A percentile compares a stretch with the other conserved stretches of the same genome.
These are phyloP conservation scores for Corylus heterophylla DNA, from an alignment of 306 rosid genomes.

Conservation along the genomic window DNA sequence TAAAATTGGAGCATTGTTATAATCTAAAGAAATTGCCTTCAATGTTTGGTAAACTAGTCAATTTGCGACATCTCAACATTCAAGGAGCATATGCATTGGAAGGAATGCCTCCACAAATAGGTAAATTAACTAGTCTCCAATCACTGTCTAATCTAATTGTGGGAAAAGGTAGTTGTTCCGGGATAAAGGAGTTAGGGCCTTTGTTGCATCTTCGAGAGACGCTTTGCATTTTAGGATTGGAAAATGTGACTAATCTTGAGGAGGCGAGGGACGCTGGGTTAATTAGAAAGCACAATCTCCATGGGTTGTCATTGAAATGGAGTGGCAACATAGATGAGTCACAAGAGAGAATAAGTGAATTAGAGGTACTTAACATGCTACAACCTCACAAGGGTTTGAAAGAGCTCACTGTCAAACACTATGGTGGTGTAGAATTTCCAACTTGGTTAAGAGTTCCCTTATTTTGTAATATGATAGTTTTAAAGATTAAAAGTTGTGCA, in stretches of 20 bases:
- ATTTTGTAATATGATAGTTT: not conserved
- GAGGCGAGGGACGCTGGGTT: not conserved
- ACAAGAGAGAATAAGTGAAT: not conserved
- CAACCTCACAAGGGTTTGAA: not conserved
- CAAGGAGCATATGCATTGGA: no score
- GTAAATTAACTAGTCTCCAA: not conserved
- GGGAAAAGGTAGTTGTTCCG: no score
- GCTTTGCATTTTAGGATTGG: not conserved
- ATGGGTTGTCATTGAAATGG: not conserved
- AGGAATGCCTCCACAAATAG: no score
- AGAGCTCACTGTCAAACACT: not conserved
- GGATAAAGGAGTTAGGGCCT: not conserved
- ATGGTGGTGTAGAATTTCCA: not conserved
- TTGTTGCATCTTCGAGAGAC: not conserved
- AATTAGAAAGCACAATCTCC: not conserved
- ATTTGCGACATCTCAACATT: no score
- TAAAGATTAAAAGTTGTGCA: not conserved
- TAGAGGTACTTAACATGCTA: not conserved
- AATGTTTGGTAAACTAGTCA: not conserved
- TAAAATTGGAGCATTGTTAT: not conserved
- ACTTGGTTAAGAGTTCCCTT: not conserved
- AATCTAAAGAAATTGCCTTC: not conserved
- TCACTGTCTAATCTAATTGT: no score
- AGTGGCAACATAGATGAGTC: not conserved
- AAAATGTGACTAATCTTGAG: not conserved